Percentiles rank a stretch among this genome's conserved stretches.
These are phyloP conservation scores for Boletus edulis DNA, from an alignment of 768 basidiomycete species.

Conservation along the genomic window DNA sequence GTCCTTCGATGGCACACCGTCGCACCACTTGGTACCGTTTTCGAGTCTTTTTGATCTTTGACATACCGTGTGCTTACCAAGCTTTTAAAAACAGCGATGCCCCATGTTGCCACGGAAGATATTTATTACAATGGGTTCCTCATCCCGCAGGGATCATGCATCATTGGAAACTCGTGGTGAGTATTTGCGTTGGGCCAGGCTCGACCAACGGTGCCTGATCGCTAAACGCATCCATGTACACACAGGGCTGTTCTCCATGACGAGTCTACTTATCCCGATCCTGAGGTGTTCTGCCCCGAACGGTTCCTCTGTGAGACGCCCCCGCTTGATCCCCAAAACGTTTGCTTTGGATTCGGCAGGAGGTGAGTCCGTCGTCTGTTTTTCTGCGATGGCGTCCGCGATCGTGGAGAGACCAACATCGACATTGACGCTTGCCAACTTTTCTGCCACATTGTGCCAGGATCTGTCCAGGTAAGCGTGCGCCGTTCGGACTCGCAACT, in stretches of 20 bases:
- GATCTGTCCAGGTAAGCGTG: constrained; percentile 19
- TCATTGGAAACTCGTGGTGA: constrained; percentile 24
- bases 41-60: constrained; percentile 20
- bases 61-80: not conserved
- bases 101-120: constrained; percentile 23
- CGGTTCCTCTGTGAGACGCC: constrained; percentile 27
- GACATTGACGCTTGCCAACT: too few species aligned
- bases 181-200: constrained; percentile 8
- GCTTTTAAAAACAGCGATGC: constrained; percentile 1
- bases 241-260: constrained; percentile 57
- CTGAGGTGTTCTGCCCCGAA: constrained; percentile 33
- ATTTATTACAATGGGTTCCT: constrained; percentile 9
- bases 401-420: too few species aligned
- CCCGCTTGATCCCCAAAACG: constrained; percentile 14
- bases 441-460: constrained; percentile 1
- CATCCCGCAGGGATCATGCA: constrained; percentile 24
- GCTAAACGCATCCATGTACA: not conserved
- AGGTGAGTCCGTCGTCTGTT: constrained; percentile 12
- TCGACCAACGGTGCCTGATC: too few species aligned
- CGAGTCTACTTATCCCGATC: constrained; percentile 36
- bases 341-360: constrained; percentile 30
- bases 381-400: too few species aligned
- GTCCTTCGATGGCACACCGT: constrained; percentile 24
- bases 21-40: constrained; percentile 11
- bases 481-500: not conserved